phyloP scores from a whole-genome alignment of 78 protist species.

The Dictyostelium intermedium region DNA sequence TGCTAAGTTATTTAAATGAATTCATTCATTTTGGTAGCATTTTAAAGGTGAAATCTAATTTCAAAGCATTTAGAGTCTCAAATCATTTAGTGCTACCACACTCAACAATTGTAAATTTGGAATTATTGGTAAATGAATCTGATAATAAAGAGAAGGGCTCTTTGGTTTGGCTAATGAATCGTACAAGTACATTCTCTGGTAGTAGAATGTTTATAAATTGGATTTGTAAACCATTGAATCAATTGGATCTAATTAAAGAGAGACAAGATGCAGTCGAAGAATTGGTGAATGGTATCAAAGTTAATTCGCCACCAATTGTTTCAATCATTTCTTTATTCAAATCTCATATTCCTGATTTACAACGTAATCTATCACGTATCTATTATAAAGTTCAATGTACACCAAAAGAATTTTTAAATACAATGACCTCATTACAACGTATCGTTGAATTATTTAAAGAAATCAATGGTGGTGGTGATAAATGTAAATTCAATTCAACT shows the following conservation, averaged over 20 bases:
- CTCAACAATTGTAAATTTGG: conserved; percentile 69
- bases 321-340: conserved; percentile 11
- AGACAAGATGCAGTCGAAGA: conserved; percentile 71
- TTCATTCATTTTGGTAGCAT: conserved; percentile 29
- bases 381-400: conserved; percentile 51
- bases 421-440: conserved; percentile 50
- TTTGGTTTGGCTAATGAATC: conserved; percentile 70
- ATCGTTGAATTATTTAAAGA: neutral
- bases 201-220: conserved; percentile 66
- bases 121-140: conserved; percentile 37
- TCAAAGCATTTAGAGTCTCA: conserved; percentile 19
- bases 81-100: conserved; percentile 62
- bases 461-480: neutral
- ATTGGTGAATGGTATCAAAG: neutral
- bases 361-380: conserved; percentile 47
- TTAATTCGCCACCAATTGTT: neutral
- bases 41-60: conserved; percentile 18
- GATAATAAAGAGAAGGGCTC: conserved; percentile 68
- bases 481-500: neutral
- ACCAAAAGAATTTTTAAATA: conserved; percentile 57
- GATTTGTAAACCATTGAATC: conserved; percentile 75
- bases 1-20: conserved; percentile 17
- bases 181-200: conserved; percentile 68
- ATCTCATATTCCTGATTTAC: conserved; percentile 60
- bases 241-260: conserved; percentile 3